Evolutionary conservation across 1,284 basidiomycete genomes (phyloP).

Genomic region (Inonotus obliquus): DNA sequence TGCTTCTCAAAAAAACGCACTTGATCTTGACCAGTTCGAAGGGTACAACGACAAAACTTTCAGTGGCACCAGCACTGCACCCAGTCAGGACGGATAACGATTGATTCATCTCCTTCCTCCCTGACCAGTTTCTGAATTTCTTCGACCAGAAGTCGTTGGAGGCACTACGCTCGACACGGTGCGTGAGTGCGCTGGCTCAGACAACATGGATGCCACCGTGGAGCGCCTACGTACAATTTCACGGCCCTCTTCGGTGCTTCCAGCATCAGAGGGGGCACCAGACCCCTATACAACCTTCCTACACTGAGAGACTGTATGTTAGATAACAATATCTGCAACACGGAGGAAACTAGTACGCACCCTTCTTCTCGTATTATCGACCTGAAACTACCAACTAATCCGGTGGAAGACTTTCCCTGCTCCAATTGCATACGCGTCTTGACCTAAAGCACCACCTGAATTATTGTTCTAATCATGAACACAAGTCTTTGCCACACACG

Average conservation of each 20-base stretch:
- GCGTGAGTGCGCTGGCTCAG: neutral
- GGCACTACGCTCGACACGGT: conserved; percentile 44
- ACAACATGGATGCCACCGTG: neutral
- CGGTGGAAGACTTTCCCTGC: conserved; percentile 68
- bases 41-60: conserved; percentile 89
- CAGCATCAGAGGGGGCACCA: conserved; percentile 89
- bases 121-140: conserved; percentile 55
- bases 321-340: neutral
- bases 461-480: conserved; percentile 16
- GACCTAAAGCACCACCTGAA: conserved; percentile 47
- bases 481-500: conserved; percentile 27
- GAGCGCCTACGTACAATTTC: conserved; percentile 71
- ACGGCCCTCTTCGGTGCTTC: conserved; percentile 98
- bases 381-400: conserved; percentile 79
- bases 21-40: conserved; percentile 98
- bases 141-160: conserved; percentile 95
- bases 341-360: conserved; percentile 39
- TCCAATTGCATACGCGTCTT: conserved; percentile 98
- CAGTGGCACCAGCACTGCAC: conserved; percentile 91
- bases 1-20: conserved; percentile 31
- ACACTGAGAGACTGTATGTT: conserved; percentile 41
- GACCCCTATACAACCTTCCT: conserved; percentile 87
- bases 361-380: conserved; percentile 82
- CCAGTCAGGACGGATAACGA: conserved; percentile 85
- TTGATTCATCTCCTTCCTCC: conserved; percentile 85